Base-by-base conservation (phyloP, 371 early-diverging fungal genomes). In the Mucor saturninus region DNA sequence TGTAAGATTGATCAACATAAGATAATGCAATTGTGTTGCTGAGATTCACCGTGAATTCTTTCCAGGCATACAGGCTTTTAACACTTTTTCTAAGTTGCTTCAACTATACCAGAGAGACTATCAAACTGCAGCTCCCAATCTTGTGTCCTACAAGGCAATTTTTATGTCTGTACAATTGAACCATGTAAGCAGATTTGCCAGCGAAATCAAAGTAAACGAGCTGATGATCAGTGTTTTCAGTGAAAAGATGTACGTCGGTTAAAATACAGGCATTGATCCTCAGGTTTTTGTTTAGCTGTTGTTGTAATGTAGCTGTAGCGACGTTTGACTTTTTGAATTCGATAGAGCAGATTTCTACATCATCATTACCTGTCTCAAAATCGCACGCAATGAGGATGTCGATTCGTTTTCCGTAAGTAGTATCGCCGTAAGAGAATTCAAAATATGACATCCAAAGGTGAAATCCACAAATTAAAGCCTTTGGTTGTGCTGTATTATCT, bases 321-420 rank as follows among this genome's bases (percentile, higher is more conserved):
- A n/a, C 58, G 13, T 58, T 43, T 39, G 54, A 14, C 56, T 62
- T 62, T 55, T 62, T 62, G 56, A 62, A 56, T 62, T 62, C 50
- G n/a, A 56, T 55, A 21, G 46, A 62, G 31, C 62, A 62, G 1
- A 62, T 54, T 31, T 62, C 55, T 46, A 62, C 31, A 40, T 50
- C 62, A 54, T 48, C 38, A 54, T 15, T 54, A 28, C 56, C 50
- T 38, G 54, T 37, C 21, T 50, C 59, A 4, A 28, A 37, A 37
- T 61, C 46, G 45, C 31, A 7, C n/a, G 37, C 35, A 55, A 63
- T 57, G 57, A 63, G 55, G 6, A 57, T 35, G 32, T 57, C 53
- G 49, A 63, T 35, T 57, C 57, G 14, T 49, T 49, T 61, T 54
- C 62, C 54, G n/a, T 54, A 61, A 45, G 54, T 48, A 38, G 29